Evolutionary conservation across 2,329 filamentous ascomycete genomes (phyloP).

Genomic region (Clarireedia sp.): DNA sequence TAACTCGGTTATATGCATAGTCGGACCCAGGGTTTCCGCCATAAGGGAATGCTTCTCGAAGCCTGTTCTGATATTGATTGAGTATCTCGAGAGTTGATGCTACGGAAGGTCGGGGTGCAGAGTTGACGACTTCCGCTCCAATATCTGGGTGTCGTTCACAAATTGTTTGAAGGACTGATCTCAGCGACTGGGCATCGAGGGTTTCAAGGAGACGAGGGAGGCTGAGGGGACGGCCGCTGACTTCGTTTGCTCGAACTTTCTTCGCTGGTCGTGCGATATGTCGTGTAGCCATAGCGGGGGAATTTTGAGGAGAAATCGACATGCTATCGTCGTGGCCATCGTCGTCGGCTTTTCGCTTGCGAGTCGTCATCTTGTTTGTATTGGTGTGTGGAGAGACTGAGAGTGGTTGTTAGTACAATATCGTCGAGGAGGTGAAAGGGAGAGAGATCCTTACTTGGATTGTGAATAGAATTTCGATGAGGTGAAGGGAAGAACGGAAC

Average conservation of each 20-base stretch:
- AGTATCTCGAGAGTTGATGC: constrained; percentile 73
- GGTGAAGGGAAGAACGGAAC: constrained; percentile 51
- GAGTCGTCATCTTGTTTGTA: constrained; percentile 40
- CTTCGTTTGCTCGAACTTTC: constrained; percentile 55
- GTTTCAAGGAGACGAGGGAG: constrained; percentile 85
- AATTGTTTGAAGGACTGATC: constrained; percentile 79
- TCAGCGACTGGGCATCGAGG: constrained; percentile 75
- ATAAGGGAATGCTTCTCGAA: constrained; percentile 75
- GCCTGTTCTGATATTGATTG: constrained; percentile 67
- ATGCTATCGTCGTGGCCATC: constrained; percentile 75
- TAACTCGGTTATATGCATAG: constrained; percentile 91
- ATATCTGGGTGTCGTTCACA: constrained; percentile 86
- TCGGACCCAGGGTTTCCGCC: constrained; percentile 79
- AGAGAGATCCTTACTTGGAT: constrained; percentile 44
- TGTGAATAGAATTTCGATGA: constrained; percentile 45
- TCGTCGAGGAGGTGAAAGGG: constrained; percentile 36
- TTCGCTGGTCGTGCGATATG: constrained; percentile 60
- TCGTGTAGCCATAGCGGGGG: constrained; percentile 66
- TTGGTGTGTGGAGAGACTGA: constrained; percentile 36
- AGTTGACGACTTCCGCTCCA: constrained; percentile 71
- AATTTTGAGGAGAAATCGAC: constrained; percentile 79
- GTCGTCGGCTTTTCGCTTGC: constrained; percentile 82
- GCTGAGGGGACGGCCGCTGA: constrained; percentile 57
- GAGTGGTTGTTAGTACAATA: constrained; percentile 12
- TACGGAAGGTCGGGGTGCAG: constrained; percentile 81